These are phyloP conservation scores for Fusarium gaditjirri DNA, from an alignment of 2,329 filamentous ascomycete species.

Conservation along the genomic window DNA sequence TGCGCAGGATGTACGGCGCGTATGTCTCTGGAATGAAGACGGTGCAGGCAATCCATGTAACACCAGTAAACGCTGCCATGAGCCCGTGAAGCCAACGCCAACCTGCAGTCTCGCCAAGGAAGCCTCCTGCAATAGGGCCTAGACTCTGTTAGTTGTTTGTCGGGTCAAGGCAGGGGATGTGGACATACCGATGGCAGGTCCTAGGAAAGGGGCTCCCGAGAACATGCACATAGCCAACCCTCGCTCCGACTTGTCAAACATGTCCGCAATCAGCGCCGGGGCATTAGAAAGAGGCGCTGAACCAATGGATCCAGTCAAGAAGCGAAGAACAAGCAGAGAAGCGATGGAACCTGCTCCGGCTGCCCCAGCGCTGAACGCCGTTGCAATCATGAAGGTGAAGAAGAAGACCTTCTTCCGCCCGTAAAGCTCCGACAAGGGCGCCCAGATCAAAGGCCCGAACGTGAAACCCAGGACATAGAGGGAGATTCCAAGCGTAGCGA, in stretches of 20 bases:
- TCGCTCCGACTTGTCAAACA: conserved; percentile 58
- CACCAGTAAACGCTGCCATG: conserved; percentile 55
- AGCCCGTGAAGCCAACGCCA: conserved; percentile 62
- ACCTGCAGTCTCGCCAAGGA: conserved; percentile 63
- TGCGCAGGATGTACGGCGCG: conserved; percentile 40
- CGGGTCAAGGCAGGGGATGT: accelerated
- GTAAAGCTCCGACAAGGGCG: conserved; percentile 71
- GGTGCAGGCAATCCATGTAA: conserved; percentile 50
- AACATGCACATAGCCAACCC: conserved; percentile 66
- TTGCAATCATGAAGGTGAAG: conserved; percentile 64
- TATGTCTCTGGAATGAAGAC: conserved; percentile 54
- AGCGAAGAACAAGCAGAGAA: conserved; percentile 52
- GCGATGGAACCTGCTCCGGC: conserved; percentile 65
- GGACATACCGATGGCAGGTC: conserved; percentile 19
- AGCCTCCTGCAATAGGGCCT: conserved; percentile 67
- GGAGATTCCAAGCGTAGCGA: conserved; percentile 70
- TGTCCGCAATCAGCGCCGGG: conserved; percentile 1
- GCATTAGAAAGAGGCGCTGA: conserved; percentile 14
- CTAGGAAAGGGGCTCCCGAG: conserved; percentile 56
- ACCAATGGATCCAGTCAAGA: neutral
- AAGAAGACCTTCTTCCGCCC: conserved; percentile 69
- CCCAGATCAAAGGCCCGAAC: conserved; percentile 72
- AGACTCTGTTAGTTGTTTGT: neutral
- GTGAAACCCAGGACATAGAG: conserved; percentile 71
- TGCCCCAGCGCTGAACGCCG: conserved; percentile 69